These are phyloP conservation scores for Fusarium bactridioides DNA, from an alignment of 2,329 filamentous ascomycete species.

Conservation along the genomic window DNA sequence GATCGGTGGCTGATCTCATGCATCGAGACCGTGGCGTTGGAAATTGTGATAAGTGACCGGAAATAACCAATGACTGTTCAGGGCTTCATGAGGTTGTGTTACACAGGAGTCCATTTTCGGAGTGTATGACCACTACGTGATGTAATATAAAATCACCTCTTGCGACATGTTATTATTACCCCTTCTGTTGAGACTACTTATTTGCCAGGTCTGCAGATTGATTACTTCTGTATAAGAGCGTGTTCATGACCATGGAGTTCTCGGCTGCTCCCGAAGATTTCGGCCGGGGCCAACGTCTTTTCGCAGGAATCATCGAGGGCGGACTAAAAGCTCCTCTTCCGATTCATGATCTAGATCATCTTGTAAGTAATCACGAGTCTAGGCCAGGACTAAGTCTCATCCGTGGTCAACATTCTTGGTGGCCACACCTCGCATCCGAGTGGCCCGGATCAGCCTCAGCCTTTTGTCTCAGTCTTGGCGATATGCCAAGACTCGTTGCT, in stretches of 20 bases:
- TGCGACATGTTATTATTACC: no score
- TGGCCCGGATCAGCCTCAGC: neutral
- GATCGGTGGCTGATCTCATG: neutral
- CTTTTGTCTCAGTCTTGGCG: neutral
- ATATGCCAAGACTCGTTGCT: neutral
- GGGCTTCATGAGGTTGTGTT: neutral
- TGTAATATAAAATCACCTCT: neutral
- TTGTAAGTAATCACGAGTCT: accelerated
- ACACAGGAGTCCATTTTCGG: neutral
- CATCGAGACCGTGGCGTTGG: neutral
- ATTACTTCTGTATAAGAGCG: neutral
- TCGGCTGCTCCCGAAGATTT: neutral
- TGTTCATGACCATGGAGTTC: neutral
- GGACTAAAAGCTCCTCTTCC: neutral
- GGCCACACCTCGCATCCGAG: neutral
- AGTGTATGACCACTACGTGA: no score
- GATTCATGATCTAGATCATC: neutral
- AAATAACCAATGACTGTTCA: neutral
- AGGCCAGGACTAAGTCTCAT: neutral
- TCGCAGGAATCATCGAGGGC: neutral
- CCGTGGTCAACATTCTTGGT: neutral
- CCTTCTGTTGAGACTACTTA: no score
- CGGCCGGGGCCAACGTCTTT: neutral
- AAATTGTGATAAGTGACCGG: neutral
- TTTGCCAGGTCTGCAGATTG: accelerated